Percentiles rank a stretch among this genome's conserved stretches.
phyloP scores from a whole-genome alignment of 139 green algal genomes.

The Auxenochlorella pyrenoidosa region DNA sequence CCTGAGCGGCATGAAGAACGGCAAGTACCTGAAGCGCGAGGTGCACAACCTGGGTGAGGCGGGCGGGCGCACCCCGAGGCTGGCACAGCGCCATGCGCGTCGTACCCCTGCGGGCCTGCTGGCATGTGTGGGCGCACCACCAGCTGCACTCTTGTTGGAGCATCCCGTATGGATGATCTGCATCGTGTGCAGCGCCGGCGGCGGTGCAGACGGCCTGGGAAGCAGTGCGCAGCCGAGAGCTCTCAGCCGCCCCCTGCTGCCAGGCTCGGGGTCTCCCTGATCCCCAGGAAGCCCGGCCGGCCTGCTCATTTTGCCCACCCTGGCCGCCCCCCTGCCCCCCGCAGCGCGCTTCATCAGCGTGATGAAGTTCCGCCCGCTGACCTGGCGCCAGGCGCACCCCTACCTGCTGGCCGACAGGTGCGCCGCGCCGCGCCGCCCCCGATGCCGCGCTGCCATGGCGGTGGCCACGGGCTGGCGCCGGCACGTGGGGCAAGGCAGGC shows the following conservation, averaged over 20 bases:
- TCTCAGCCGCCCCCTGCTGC: too few relatives aligned
- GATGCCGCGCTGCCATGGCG: too few relatives aligned
- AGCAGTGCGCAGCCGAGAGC: too few relatives aligned
- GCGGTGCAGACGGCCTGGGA: too few relatives aligned
- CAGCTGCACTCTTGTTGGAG: too few relatives aligned
- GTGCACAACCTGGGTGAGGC: constrained; percentile 90
- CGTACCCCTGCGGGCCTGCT: too few relatives aligned
- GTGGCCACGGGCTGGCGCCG: not conserved
- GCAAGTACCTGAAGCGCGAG: constrained; percentile 88
- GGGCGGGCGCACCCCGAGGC: too few relatives aligned
- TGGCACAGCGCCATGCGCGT: too few relatives aligned
- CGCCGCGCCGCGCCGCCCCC: not conserved
- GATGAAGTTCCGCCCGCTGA: constrained; percentile 94
- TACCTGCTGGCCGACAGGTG: constrained; percentile 92
- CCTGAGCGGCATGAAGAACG: constrained; percentile 88
- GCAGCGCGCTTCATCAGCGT: constrained; percentile 60
- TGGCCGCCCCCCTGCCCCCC: not conserved
- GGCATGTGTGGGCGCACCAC: too few relatives aligned
- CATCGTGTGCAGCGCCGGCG: too few relatives aligned
- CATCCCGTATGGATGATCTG: too few relatives aligned
- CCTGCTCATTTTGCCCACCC: not conserved
- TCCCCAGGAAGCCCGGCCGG: not conserved
- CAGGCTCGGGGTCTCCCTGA: too few relatives aligned
- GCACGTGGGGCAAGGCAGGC: not conserved
- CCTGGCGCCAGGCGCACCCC: constrained; percentile 89